These are phyloP conservation scores for Arabidopsis suecica DNA, from an alignment of 345 rosid species.

Conservation along the genomic window DNA sequence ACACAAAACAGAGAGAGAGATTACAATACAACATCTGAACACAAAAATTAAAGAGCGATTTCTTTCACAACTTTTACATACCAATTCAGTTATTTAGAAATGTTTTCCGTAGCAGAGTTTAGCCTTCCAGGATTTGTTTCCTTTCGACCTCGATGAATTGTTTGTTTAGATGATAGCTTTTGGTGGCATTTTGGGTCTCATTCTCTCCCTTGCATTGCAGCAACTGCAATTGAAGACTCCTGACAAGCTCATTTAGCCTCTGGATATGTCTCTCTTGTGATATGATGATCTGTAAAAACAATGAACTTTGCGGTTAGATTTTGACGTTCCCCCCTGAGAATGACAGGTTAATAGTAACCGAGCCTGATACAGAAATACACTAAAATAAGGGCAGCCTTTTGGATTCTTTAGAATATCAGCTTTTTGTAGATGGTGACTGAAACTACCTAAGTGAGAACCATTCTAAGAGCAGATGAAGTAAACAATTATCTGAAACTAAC, in stretches of 20 bases:
- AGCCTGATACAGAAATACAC: neutral
- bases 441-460: slow-evolving; percentile 18
- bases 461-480: neutral
- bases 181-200: slow-evolving; percentile 47
- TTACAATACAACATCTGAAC: slow-evolving; percentile 4
- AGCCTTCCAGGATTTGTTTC: slow-evolving; percentile 59
- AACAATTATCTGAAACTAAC: neutral
- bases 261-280: slow-evolving; percentile 80
- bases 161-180: slow-evolving; percentile 43
- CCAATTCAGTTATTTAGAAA: neutral
- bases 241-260: slow-evolving; percentile 69
- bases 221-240: slow-evolving; percentile 61
- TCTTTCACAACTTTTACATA: slow-evolving; percentile 12
- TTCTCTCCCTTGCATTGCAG: slow-evolving; percentile 55
- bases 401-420: neutral
- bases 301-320: slow-evolving; percentile 14
- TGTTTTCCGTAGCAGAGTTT: slow-evolving; percentile 8
- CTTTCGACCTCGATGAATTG: slow-evolving; percentile 62
- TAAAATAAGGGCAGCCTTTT: neutral
- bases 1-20: too few species aligned
- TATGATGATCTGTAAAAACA: slow-evolving; percentile 62
- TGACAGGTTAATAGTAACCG: neutral
- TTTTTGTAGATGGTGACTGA: neutral
- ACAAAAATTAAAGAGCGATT: slow-evolving; percentile 25
- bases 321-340: neutral